Percentiles rank a stretch among this genome's conserved stretches.
Evolutionary conservation across 1,139 yeast species (phyloP).

Genomic region (Yamadazyma buinensis): DNA sequence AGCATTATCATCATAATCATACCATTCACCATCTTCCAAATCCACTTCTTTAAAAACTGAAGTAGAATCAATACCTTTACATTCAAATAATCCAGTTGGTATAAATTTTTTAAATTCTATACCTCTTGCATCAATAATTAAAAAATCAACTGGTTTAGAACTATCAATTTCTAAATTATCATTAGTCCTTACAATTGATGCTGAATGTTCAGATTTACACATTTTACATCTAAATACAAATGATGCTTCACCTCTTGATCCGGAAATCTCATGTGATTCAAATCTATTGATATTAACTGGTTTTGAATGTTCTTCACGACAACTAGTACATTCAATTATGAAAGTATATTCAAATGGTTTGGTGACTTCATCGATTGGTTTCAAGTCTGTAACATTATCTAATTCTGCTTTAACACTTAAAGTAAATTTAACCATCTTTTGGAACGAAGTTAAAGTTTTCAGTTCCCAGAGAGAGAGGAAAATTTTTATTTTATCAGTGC

Average conservation of each 20-base stretch:
- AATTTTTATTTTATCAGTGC: conserved; percentile 4
- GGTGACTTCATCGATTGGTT: conserved; percentile 57
- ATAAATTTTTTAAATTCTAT: conserved; percentile 66
- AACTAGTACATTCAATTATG: conserved; percentile 68
- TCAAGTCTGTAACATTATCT: conserved; percentile 58
- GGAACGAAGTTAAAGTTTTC: too few relatives aligned
- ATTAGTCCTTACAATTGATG: conserved; percentile 34
- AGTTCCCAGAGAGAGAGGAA: too few relatives aligned
- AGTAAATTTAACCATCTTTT: conserved; percentile 39
- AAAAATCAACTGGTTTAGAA: conserved; percentile 37
- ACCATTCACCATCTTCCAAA: conserved; percentile 83
- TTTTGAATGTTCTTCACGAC: conserved; percentile 76
- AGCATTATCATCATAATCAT: conserved; percentile 87
- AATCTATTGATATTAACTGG: conserved; percentile 67
- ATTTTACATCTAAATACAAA: conserved; percentile 74
- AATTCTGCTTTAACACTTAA: conserved; percentile 60
- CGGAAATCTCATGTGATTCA: conserved; percentile 58
- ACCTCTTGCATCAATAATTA: conserved; percentile 85
- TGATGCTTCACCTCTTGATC: conserved; percentile 80
- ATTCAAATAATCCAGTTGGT: conserved; percentile 66
- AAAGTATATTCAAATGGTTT: conserved; percentile 74
- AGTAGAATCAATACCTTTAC: conserved; percentile 50
- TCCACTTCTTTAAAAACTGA: conserved; percentile 64
- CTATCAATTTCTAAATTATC: conserved; percentile 25
- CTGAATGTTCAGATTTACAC: conserved; percentile 50